Percentiles rank a stretch among this genome's conserved stretches.
phyloP scores from a whole-genome alignment of 768 basidiomycete genomes.

The Boletus huronensis region DNA sequence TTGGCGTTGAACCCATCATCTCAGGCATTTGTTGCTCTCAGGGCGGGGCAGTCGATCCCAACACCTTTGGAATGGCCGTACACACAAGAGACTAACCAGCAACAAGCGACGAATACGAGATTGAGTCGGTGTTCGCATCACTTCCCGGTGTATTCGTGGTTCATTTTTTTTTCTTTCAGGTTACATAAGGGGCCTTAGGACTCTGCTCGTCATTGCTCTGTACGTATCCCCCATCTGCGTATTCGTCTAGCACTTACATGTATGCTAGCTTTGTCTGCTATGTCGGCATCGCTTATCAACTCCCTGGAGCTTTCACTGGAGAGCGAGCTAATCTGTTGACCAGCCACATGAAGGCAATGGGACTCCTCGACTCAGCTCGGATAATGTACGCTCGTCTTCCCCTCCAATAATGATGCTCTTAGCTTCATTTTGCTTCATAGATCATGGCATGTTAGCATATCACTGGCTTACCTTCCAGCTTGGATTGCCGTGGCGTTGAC shows the following conservation, averaged over 20 bases:
- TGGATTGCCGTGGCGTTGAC: slow-evolving; percentile 66
- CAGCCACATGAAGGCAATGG: slow-evolving; percentile 77
- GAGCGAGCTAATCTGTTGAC: slow-evolving; percentile 67
- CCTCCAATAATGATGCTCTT: not conserved
- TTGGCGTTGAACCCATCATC: not conserved
- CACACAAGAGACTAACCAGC: slow-evolving; percentile 60
- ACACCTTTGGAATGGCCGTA: slow-evolving; percentile 74
- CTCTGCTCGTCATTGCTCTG: slow-evolving; percentile 65
- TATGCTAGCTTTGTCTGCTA: slow-evolving; percentile 58
- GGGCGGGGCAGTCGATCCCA: slow-evolving; percentile 51
- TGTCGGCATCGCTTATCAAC: slow-evolving; percentile 73
- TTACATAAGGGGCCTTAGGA: slow-evolving; percentile 59
- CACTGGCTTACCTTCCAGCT: slow-evolving; percentile 67
- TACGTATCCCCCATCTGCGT: slow-evolving; percentile 29
- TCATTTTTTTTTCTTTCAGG: slow-evolving; percentile 35
- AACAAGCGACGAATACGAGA: slow-evolving; percentile 53
- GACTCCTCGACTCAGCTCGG: slow-evolving; percentile 65
- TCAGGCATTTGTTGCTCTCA: slow-evolving; percentile 70
- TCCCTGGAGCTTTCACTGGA: slow-evolving; percentile 64
- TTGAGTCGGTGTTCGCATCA: slow-evolving; percentile 42
- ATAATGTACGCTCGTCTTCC: slow-evolving; percentile 41
- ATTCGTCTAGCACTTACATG: not conserved
- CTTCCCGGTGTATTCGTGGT: not conserved
- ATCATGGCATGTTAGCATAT: slow-evolving; percentile 66
- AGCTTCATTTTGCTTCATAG: slow-evolving; percentile 17